Evolutionary conservation across 371 early-diverging fungal species (phyloP).

Genomic region (Mucor ambiguus): DNA sequence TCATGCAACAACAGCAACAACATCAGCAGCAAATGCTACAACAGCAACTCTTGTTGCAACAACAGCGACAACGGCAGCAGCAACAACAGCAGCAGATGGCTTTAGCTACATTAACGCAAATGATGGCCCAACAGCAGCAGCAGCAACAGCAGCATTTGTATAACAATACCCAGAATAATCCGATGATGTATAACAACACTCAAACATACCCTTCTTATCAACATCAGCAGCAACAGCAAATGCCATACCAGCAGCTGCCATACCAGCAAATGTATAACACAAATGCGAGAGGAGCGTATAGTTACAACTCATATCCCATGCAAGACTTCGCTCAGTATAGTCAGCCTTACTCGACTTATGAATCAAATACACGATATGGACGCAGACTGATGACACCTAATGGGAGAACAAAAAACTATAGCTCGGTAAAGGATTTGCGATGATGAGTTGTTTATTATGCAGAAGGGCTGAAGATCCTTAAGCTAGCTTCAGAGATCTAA

Average conservation of each 20-base stretch:
- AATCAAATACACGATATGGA: neutral
- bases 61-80: neutral
- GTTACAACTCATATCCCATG: neutral
- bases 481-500: too few species aligned
- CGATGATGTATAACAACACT: neutral
- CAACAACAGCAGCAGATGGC: neutral
- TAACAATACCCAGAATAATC: neutral
- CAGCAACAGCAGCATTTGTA: neutral
- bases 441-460: neutral
- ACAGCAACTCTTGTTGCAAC: neutral
- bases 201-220: neutral
- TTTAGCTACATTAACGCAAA: neutral
- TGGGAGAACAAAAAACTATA: neutral
- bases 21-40: slow-evolving; percentile 9
- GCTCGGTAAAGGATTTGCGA: slow-evolving; percentile 11
- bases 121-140: slow-evolving; percentile 8
- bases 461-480: too few species aligned
- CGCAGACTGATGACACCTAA: neutral
- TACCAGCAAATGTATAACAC: neutral
- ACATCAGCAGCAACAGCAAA: neutral
- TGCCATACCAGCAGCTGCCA: neutral
- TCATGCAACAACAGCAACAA: slow-evolving; percentile 11
- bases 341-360: neutral
- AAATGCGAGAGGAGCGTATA: neutral
- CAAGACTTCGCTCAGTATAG: neutral